A percentile compares a stretch with the other conserved stretches of the same genome.
Conservation (phyloP, 371 early-diverging fungal species). For the Mortierella sp. region DNA sequence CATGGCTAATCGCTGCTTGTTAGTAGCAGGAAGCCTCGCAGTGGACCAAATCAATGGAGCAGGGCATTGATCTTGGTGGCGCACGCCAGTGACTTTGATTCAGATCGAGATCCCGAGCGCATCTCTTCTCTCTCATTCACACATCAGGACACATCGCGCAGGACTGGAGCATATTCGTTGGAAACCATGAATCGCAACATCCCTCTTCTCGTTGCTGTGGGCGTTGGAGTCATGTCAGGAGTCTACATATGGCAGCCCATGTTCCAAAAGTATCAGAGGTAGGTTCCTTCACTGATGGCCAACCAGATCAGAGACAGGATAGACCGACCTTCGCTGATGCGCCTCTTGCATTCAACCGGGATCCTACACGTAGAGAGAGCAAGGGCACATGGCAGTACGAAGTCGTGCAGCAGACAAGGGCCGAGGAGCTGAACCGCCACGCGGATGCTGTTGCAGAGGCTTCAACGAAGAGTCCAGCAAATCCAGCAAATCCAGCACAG, state of each 20-base stretch:
- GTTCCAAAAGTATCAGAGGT: slow-evolving; percentile 48
- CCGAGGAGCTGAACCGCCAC: slow-evolving; percentile 35
- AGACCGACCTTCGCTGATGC: background rate
- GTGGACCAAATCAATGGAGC: too few relatives aligned
- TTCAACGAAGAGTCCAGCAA: background rate
- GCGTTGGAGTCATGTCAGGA: slow-evolving; percentile 47
- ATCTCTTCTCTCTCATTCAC: too few relatives aligned
- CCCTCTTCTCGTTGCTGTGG: slow-evolving; percentile 34
- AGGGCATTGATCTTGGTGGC: too few relatives aligned
- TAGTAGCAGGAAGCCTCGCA: too few relatives aligned
- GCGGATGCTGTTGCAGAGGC: slow-evolving; percentile 20
- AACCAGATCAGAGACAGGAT: background rate
- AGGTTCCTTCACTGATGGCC: background rate
- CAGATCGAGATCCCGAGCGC: too few relatives aligned
- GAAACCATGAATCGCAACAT: slow-evolving; percentile 31
- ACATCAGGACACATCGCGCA: too few relatives aligned
- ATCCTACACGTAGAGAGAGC: slow-evolving; percentile 25
- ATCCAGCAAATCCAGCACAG: background rate
- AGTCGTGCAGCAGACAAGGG: slow-evolving; percentile 49
- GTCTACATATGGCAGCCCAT: slow-evolving; percentile 50
- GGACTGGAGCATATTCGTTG: too few relatives aligned
- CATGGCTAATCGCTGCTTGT: too few relatives aligned
- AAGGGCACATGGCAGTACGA: slow-evolving; percentile 52
- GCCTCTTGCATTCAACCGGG: background rate
- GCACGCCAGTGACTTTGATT: too few relatives aligned